A percentile compares a stretch with the other conserved stretches of the same genome.
Conservation (phyloP, 345 rosid species). For the Passiflora organensis region DNA sequence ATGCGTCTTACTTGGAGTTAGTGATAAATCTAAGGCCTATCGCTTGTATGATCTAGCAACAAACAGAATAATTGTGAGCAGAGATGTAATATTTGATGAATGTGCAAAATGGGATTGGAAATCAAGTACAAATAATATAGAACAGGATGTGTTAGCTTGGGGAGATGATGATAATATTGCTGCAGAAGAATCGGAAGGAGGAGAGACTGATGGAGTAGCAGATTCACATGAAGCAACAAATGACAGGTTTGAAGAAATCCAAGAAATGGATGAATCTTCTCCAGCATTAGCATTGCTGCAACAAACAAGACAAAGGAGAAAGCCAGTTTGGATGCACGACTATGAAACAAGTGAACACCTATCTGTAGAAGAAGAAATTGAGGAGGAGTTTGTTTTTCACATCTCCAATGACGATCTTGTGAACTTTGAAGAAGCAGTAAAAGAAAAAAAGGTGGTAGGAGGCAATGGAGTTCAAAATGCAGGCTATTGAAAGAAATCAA, state of each 20-base stretch:
- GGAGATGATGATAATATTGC: not conserved
- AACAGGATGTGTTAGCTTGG: not conserved
- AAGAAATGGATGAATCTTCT: too few relatives aligned
- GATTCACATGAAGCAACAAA: too few relatives aligned
- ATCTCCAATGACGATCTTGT: not conserved
- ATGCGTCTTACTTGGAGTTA: not conserved
- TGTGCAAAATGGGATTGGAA: not conserved
- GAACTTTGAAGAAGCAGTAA: not conserved
- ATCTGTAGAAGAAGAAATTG: not conserved
- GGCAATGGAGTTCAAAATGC: not conserved
- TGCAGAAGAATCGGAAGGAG: not conserved
- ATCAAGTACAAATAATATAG: not conserved
- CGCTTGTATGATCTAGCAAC: not conserved
- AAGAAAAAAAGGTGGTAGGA: not conserved
- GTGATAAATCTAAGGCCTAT: not conserved
- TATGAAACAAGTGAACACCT: not conserved
- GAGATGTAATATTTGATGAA: not conserved
- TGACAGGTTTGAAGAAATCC: too few relatives aligned
- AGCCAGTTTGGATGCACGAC: not conserved
- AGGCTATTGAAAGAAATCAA: not conserved
- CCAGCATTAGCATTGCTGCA: too few relatives aligned
- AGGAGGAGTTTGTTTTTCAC: not conserved
- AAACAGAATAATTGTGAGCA: not conserved
- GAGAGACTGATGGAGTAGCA: too few relatives aligned
- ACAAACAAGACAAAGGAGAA: not conserved